Percentiles rank a stretch among this genome's conserved stretches.
Evolutionary conservation across 192 early-diverging fungal species (phyloP).

Genomic region (Linderina pennispora): DNA sequence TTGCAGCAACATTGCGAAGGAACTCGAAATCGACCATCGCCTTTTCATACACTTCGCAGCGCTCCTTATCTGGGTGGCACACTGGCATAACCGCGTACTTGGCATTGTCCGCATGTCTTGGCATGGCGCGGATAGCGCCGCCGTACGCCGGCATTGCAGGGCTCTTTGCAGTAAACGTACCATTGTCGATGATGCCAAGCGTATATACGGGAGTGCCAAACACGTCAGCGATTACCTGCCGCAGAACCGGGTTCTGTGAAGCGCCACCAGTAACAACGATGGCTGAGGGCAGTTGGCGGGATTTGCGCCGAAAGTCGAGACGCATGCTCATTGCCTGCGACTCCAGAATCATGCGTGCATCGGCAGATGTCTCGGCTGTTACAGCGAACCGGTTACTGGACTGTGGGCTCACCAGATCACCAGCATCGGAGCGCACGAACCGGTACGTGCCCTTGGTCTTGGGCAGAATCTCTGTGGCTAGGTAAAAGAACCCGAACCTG

Average conservation of each 20-base stretch:
- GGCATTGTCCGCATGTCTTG: neutral
- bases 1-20: slow-evolving; percentile 17
- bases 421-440: slow-evolving; percentile 38
- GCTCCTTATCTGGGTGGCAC: slow-evolving; percentile 1
- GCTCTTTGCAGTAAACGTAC: slow-evolving; percentile 3
- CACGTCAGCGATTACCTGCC: slow-evolving; percentile 62
- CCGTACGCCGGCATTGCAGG: slow-evolving; percentile 39
- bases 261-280: slow-evolving; percentile 75
- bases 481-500: slow-evolving; percentile 66
- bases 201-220: slow-evolving; percentile 61
- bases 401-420: slow-evolving; percentile 22
- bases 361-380: slow-evolving; percentile 14
- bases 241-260: slow-evolving; percentile 50
- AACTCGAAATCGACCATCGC: slow-evolving; percentile 22
- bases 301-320: slow-evolving; percentile 36
- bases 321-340: slow-evolving; percentile 70
- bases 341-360: slow-evolving; percentile 66
- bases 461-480: slow-evolving; percentile 69
- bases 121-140: slow-evolving; percentile 20
- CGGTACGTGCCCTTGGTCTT: slow-evolving; percentile 58
- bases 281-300: slow-evolving; percentile 2
- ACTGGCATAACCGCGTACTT: slow-evolving; percentile 10
- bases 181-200: neutral
- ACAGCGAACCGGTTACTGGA: slow-evolving; percentile 8
- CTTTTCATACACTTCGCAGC: slow-evolving; percentile 11